Percentiles rank a stretch among this genome's conserved stretches.
phyloP scores from a whole-genome alignment of 2,329 filamentous ascomycete species.

The Colletotrichum sp. region DNA sequence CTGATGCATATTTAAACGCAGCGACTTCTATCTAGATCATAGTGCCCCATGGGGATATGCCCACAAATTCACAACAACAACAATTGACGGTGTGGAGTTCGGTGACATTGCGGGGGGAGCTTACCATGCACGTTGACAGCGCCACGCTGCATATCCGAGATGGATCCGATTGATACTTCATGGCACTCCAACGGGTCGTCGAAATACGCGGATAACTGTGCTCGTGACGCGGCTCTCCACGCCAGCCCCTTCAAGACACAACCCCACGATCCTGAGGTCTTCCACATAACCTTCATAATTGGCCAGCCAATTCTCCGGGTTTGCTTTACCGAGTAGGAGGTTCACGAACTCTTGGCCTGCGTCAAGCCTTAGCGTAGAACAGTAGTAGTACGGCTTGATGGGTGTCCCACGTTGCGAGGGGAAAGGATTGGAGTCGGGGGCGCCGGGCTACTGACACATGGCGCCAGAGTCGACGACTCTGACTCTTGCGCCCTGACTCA shows the following conservation, averaged over 20 bases:
- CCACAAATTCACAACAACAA: not conserved
- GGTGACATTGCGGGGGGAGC: not conserved
- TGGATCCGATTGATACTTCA: not conserved
- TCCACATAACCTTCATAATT: not conserved
- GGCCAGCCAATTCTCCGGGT: not conserved
- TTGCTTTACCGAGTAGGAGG: not conserved
- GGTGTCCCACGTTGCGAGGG: not conserved
- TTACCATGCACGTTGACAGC: not conserved
- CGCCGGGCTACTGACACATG: not conserved
- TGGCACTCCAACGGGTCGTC: not conserved
- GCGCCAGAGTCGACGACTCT: not conserved
- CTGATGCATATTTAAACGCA: not conserved
- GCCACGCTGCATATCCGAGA: not conserved
- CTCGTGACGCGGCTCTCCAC: not conserved
- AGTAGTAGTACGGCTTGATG: not conserved
- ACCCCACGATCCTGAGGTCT: not conserved
- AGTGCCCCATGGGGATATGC: not conserved
- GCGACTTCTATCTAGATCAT: not conserved
- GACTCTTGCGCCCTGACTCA: constrained; percentile 16
- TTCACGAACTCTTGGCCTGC: not conserved
- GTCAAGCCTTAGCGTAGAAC: not conserved
- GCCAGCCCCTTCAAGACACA: not conserved
- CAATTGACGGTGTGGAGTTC: not conserved
- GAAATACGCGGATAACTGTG: not conserved
- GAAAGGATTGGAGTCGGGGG: not conserved